Percentiles rank a stretch among this genome's conserved stretches.
Evolutionary conservation across 345 rosid genomes (phyloP).

Genomic region (Brassica juncea): DNA sequence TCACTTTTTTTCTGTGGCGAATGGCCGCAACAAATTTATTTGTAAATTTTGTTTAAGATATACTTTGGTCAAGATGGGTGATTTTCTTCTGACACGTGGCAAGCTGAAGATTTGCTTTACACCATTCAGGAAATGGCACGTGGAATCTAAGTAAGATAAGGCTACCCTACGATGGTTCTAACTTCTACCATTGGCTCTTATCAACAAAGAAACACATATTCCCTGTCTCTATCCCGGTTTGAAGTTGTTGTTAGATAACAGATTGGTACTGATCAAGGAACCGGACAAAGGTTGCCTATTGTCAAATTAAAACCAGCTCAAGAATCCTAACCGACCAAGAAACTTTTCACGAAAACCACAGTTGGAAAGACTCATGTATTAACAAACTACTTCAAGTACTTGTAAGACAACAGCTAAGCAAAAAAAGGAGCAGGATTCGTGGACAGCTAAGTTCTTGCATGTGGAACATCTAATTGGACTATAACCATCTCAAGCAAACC

Average conservation of each 20-base stretch:
- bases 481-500: too few species aligned
- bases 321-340: not conserved
- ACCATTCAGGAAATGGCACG: slow-evolving; percentile 53
- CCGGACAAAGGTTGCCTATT: not conserved
- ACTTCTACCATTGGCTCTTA: not conserved
- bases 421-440: too few species aligned
- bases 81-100: slow-evolving; percentile 58
- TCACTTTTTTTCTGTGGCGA: not conserved
- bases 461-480: too few species aligned
- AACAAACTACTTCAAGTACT: too few species aligned
- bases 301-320: not conserved
- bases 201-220: not conserved
- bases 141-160: slow-evolving; percentile 53
- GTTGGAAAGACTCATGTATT: too few species aligned
- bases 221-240: not conserved
- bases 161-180: slow-evolving; percentile 32
- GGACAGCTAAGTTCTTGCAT: too few species aligned
- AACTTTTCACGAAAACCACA: too few species aligned
- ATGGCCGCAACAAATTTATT: not conserved
- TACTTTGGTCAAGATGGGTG: slow-evolving; percentile 26
- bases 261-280: not conserved
- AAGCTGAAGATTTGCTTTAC: slow-evolving; percentile 42
- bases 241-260: not conserved
- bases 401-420: too few species aligned
- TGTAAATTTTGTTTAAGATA: not conserved